Evolutionary conservation across 768 basidiomycete genomes (phyloP).

Genomic region (Boletus huronensis): DNA sequence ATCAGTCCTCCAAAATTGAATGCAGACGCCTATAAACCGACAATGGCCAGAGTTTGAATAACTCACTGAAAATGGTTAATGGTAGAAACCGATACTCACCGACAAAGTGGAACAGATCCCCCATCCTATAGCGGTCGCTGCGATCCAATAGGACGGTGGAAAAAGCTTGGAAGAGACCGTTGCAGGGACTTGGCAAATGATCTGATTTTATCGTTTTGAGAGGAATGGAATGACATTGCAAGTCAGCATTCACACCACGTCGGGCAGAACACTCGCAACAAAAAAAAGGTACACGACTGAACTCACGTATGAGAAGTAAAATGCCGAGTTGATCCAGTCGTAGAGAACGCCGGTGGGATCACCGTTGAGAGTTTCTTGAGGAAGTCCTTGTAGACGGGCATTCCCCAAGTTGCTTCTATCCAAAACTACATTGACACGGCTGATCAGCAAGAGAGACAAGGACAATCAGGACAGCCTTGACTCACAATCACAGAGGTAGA

Average conservation of each 20-base stretch:
- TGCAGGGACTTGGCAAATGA: slow-evolving; percentile 66
- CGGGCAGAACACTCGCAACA: not conserved
- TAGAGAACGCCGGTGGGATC: slow-evolving; percentile 63
- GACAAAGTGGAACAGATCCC: slow-evolving; percentile 70
- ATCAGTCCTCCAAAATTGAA: slow-evolving; percentile 61
- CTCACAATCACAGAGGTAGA: slow-evolving; percentile 76
- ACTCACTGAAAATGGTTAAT: not conserved
- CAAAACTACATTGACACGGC: slow-evolving; percentile 35
- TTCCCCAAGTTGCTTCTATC: slow-evolving; percentile 80
- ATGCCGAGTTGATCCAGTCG: slow-evolving; percentile 73
- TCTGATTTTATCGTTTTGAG: slow-evolving; percentile 36
- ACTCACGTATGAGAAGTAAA: slow-evolving; percentile 76
- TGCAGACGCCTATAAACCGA: slow-evolving; percentile 48
- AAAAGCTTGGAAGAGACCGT: slow-evolving; percentile 63
- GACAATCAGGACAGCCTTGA: not conserved
- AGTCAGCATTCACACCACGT: not conserved
- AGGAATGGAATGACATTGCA: not conserved
- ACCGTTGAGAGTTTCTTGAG: slow-evolving; percentile 60
- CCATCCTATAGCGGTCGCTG: slow-evolving; percentile 66
- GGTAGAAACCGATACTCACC: slow-evolving; percentile 35
- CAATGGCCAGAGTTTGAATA: not conserved
- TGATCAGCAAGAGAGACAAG: slow-evolving; percentile 1
- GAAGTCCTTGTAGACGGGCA: slow-evolving; percentile 72
- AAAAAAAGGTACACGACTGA: not conserved
- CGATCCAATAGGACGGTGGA: slow-evolving; percentile 67